phyloP scores from a whole-genome alignment of 2,329 filamentous ascomycete species.

The Colletotrichum tamarilloi region DNA sequence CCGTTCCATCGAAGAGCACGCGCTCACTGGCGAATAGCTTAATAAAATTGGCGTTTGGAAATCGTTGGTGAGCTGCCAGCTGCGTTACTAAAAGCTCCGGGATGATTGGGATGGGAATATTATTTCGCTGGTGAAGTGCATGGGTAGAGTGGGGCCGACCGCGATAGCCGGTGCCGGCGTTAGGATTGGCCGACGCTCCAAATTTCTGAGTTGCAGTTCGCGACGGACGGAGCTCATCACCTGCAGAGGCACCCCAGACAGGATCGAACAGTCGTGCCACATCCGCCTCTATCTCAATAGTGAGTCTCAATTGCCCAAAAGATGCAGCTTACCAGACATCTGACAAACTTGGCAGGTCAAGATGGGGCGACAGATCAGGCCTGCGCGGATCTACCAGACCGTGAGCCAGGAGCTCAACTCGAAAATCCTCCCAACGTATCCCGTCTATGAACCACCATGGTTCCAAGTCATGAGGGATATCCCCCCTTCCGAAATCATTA shows the following conservation, averaged over 20 bases:
- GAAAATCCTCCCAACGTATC: conserved; percentile 48
- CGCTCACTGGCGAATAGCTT: not conserved
- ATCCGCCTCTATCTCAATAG: not conserved
- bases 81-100: conserved; percentile 26
- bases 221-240: not conserved
- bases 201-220: conserved; percentile 33
- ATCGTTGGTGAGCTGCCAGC: conserved; percentile 15
- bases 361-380: conserved; percentile 59
- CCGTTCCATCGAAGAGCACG: conserved; percentile 28
- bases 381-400: conserved; percentile 59
- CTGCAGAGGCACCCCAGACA: not conserved
- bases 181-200: conserved; percentile 37
- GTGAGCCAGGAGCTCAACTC: conserved; percentile 57
- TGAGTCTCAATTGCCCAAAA: not conserved
- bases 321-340: too few relatives aligned
- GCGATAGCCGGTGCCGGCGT: conserved; percentile 20
- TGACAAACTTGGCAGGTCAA: conserved; percentile 18
- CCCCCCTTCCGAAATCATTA: conserved; percentile 69
- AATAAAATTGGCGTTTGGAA: not conserved
- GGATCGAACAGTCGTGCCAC: not conserved
- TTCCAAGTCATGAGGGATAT: conserved; percentile 61
- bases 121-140: conserved; percentile 31
- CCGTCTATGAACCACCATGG: conserved; percentile 57
- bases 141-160: conserved; percentile 21
- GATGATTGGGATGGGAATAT: conserved; percentile 25